phyloP scores from a whole-genome alignment of 768 basidiomycete species.

The Suillus bovinus region DNA sequence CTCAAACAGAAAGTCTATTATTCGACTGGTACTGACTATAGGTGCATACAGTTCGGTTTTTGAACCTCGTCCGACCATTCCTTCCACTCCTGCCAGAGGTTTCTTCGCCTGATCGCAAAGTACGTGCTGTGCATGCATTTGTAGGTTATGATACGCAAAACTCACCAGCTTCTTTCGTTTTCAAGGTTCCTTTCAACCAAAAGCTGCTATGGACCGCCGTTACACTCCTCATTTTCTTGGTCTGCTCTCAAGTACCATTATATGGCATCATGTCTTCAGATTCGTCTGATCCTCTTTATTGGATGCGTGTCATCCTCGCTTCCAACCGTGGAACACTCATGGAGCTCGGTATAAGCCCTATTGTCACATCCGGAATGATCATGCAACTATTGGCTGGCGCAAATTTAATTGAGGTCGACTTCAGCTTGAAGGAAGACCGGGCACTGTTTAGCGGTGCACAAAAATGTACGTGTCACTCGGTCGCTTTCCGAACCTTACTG shows the following conservation, averaged over 20 bases:
- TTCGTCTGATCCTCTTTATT: conserved; percentile 98
- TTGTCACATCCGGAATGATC: conserved; percentile 98
- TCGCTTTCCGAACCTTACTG: conserved; percentile 1
- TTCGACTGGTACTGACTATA: conserved; percentile 8
- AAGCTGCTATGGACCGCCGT: conserved; percentile 99
- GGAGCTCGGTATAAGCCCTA: conserved; percentile 98
- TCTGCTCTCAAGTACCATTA: conserved; percentile 98
- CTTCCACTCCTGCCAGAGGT: conserved; percentile 96
- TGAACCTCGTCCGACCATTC: conserved; percentile 98
- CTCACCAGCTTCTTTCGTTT: conserved; percentile 10
- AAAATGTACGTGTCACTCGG: conserved; percentile 71
- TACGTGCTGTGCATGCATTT: conserved; percentile 33
- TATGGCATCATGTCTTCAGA: conserved; percentile 99
- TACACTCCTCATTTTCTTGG: conserved; percentile 98
- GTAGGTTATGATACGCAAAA: conserved; percentile 3
- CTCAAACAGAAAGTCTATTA: neutral
- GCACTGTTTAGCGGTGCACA: conserved; percentile 95
- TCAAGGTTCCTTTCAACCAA: conserved; percentile 97
- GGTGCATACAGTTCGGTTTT: conserved; percentile 77
- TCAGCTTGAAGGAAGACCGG: conserved; percentile 94
- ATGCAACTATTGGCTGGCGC: conserved; percentile 99
- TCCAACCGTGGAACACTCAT: conserved; percentile 98
- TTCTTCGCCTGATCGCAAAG: conserved; percentile 96
- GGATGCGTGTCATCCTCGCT: conserved; percentile 99
- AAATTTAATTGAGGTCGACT: conserved; percentile 97